phyloP scores from a whole-genome alignment of 225 moss, liverwort and hornwort genomes.

The Marchantia polymorpha region DNA sequence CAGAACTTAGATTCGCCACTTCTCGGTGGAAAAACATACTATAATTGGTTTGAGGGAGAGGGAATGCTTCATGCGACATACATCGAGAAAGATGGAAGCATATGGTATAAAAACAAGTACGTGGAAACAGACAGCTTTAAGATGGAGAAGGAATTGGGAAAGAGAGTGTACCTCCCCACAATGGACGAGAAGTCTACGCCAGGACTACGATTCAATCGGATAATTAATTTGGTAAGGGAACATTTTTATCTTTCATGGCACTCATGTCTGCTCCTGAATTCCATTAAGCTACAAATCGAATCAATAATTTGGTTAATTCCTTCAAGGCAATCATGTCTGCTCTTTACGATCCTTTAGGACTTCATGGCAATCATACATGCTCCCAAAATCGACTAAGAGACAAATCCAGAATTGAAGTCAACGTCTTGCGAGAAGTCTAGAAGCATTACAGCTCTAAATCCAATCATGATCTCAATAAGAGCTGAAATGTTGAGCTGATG shows the following conservation, averaged over 20 bases:
- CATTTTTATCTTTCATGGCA: not conserved
- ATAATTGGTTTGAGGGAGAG: conserved; percentile 36
- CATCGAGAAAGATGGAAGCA: conserved; percentile 26
- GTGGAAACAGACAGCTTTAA: conserved; percentile 24
- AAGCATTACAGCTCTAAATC: not conserved
- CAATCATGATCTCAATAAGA: not conserved
- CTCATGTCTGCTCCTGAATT: not conserved
- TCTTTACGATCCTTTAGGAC: not conserved
- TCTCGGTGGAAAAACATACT: conserved; percentile 9
- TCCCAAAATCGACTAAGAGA: not conserved
- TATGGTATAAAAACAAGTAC: conserved; percentile 35
- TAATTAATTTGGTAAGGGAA: conserved; percentile 2
- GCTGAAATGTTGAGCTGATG: not conserved
- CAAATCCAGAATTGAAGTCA: too few species aligned
- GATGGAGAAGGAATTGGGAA: conserved; percentile 24
- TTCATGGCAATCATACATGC: not conserved
- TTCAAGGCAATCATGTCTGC: too few species aligned
- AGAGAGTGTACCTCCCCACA: conserved; percentile 15
- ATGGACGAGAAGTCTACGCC: conserved; percentile 19
- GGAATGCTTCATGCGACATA: conserved; percentile 39
- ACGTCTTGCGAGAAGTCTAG: not conserved
- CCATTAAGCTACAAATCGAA: not conserved
- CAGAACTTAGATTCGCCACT: not conserved
- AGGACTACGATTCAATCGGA: conserved; percentile 15
- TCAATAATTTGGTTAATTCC: too few species aligned